A percentile compares a stretch with the other conserved stretches of the same genome.
phyloP scores from a whole-genome alignment of 441 rosid species.

The Gossypium davidsonii region DNA sequence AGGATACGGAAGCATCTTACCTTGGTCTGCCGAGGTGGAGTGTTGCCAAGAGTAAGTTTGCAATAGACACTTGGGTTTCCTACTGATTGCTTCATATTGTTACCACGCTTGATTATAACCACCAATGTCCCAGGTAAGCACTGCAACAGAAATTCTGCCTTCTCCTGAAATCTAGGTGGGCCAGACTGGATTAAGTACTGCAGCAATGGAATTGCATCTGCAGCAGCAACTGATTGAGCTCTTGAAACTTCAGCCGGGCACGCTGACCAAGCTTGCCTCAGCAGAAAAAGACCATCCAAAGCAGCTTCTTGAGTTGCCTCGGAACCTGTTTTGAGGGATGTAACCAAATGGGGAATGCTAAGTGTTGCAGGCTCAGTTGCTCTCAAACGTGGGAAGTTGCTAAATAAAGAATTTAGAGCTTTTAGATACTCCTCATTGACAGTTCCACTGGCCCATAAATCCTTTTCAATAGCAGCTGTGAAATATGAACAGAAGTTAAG shows the following conservation, averaged over 20 bases:
- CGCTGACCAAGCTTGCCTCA: conserved; percentile 99
- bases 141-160: conserved; percentile 92
- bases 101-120: conserved; percentile 92
- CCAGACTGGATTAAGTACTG: conserved; percentile 98
- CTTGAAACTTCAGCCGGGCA: conserved; percentile 97
- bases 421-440: conserved; percentile 95
- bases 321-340: conserved; percentile 89
- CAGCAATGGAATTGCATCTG: conserved; percentile 94
- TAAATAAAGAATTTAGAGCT: conserved; percentile 84
- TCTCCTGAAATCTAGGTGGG: conserved; percentile 99
- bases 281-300: conserved; percentile 86
- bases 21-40: conserved; percentile 85
- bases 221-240: conserved; percentile 97
- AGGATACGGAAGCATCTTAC: conserved; percentile 29
- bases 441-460: conserved; percentile 94
- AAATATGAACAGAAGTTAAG: conserved; percentile 20
- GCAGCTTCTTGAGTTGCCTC: conserved; percentile 99
- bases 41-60: conserved; percentile 89
- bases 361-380: conserved; percentile 99
- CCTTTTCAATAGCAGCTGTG: conserved; percentile 99
- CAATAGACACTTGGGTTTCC: conserved; percentile 96
- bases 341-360: conserved; percentile 92
- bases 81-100: conserved; percentile 98
- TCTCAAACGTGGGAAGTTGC: conserved; percentile 97
- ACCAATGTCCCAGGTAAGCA: conserved; percentile 97